Conservation (phyloP, 306 rosid species). For the Glycine tomentella region DNA sequence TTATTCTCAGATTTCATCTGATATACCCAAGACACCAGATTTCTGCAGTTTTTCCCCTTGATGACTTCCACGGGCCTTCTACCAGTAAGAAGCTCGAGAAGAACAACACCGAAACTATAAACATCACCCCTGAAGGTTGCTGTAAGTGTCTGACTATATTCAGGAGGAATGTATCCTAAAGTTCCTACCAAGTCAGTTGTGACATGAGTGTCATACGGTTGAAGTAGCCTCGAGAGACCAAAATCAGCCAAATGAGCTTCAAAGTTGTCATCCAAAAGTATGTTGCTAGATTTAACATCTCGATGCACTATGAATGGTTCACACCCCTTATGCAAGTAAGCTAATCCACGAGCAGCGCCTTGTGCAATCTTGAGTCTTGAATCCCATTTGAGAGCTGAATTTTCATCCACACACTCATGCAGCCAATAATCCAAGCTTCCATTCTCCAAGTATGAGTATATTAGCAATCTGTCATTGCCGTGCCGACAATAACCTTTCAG, state of each 20-base stretch:
- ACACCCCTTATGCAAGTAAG: conserved; percentile 79
- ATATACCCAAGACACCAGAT: conserved; percentile 75
- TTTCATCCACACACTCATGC: conserved; percentile 68
- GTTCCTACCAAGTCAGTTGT: conserved; percentile 85
- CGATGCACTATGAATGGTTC: conserved; percentile 80
- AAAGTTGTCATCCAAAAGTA: conserved; percentile 69
- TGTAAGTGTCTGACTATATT: conserved; percentile 75
- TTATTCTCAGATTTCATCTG: conserved; percentile 70
- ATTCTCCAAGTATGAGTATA: conserved; percentile 85
- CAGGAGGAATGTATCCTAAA: conserved; percentile 85
- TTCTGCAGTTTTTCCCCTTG: conserved; percentile 74
- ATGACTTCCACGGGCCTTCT: conserved; percentile 82
- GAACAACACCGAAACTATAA: conserved; percentile 85
- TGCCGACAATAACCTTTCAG: conserved; percentile 80
- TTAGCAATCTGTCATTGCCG: conserved; percentile 71
- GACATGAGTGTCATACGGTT: conserved; percentile 79
- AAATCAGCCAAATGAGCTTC: conserved; percentile 87
- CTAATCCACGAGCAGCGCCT: conserved; percentile 75
- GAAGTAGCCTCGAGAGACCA: conserved; percentile 78
- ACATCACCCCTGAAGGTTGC: conserved; percentile 85
- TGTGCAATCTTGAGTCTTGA: conserved; percentile 73
- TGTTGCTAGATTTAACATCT: conserved; percentile 85
- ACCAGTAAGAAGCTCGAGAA: conserved; percentile 77
- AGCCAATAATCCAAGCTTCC: conserved; percentile 91
- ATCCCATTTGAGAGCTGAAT: conserved; percentile 72